Evolutionary conservation across 495 filamentous ascomycete species (phyloP), one percentile per base, ranked within the genome.

Genomic region (Coniosporium apollinis): DNA sequence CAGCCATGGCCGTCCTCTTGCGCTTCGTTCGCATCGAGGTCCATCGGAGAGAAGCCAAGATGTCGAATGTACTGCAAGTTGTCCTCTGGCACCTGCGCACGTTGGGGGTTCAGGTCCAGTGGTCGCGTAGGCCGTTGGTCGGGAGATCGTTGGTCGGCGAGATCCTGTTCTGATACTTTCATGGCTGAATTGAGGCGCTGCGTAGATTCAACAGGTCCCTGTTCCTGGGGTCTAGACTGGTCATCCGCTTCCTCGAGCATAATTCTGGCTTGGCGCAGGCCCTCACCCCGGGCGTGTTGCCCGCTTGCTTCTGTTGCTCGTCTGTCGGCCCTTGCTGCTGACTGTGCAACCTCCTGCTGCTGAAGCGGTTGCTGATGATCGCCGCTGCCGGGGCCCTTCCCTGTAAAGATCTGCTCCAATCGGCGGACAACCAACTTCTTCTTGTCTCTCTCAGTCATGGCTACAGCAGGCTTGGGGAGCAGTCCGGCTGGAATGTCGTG

Each of bases 361-460:
- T 70, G 66, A 14, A 60, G 41, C 3, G 55, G 54, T 19, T 67
- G 62, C 26, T 55, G 57, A 19, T 65, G 56, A 11, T 50, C 47
- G 22, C 50, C 53, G 5, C 54, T 42, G 10, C 57, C 58, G 11
- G 59, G 58, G 19, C 62, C 60, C 38, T 72, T 75, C 5, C 81
- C 80, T n/a, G 77, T 79, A 38, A 85, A 86, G 3, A 86, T 61
- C 34, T 83, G 76, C 48, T 86, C 80, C 4, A 86, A 50, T 21
- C 75, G 64, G 38, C 65, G 59, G 16, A 83, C 80, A 1, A 84
- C 72, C 14, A 77, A 47, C 49, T 71, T 80, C 58, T 79, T 79
- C 56, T 70, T 82, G 14, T 69, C 61, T 39, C 63, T 72, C 21
- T 82, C 80, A 0, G 71, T 66, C 69, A 79, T 63, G 3, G 56